These are phyloP conservation scores for Trichoderma asperelloides DNA, from an alignment of 495 filamentous ascomycete species.

Conservation along the genomic window DNA sequence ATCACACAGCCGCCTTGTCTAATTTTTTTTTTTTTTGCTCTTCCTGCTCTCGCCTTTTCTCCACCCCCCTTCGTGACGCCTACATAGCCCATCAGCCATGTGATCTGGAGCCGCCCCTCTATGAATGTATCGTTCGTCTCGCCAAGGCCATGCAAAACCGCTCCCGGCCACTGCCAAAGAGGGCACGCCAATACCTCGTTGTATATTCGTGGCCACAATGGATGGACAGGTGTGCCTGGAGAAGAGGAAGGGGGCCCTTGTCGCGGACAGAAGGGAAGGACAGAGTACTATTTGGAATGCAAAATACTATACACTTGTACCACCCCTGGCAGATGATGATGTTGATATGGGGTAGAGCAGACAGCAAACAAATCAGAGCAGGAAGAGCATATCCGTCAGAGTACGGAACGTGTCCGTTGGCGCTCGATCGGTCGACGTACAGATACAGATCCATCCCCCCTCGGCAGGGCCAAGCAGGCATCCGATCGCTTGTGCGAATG, in stretches of 20 bases:
- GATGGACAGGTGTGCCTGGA: not conserved
- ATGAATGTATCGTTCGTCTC: not conserved
- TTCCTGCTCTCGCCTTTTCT: not conserved
- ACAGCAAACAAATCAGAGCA: not conserved
- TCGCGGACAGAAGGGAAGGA: not conserved
- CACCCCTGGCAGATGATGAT: not conserved
- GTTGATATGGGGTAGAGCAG: not conserved
- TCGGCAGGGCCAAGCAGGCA: constrained; percentile 1
- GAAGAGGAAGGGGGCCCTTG: not conserved
- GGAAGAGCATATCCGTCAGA: not conserved
- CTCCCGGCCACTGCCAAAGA: not conserved
- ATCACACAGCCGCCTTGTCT: not conserved
- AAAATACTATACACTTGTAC: not conserved
- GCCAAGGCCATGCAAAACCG: not conserved
- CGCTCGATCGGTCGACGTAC: constrained; percentile 6
- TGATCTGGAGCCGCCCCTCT: constrained; percentile 3
- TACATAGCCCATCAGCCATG: constrained; percentile 5
- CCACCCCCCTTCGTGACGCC: not conserved
- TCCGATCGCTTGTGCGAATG: constrained; percentile 4
- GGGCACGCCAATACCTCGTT: not conserved
- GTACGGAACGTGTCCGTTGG: not conserved
- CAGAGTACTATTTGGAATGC: not conserved
- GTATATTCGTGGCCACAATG: not conserved
- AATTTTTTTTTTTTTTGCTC: not conserved
- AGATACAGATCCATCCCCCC: constrained; percentile 5